These are phyloP conservation scores for Drechmeria coniospora DNA, from an alignment of 2,329 filamentous ascomycete species.

Conservation along the genomic window DNA sequence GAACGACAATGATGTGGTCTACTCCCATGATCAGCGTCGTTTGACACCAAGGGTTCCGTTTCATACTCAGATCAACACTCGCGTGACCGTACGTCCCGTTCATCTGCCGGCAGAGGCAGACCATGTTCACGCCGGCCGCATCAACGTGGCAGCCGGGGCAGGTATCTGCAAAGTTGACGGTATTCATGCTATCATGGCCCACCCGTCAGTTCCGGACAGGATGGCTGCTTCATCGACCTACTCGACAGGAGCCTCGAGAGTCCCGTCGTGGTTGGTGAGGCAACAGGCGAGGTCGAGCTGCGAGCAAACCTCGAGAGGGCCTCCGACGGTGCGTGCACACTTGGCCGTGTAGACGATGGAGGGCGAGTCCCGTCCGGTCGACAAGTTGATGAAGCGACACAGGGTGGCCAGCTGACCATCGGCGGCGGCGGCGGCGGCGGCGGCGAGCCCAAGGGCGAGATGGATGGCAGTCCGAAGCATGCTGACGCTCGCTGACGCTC, in stretches of 20 bases:
- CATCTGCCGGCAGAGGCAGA: conserved; percentile 1
- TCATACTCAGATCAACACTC: conserved; percentile 1
- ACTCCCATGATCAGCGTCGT: neutral
- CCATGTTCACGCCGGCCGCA: neutral
- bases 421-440: neutral
- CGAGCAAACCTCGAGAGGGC: neutral
- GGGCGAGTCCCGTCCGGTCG: neutral
- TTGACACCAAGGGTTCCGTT: neutral
- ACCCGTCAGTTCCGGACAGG: neutral
- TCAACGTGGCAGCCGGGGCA: conserved; percentile 4
- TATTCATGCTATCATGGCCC: neutral
- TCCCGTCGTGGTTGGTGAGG: conserved; percentile 1
- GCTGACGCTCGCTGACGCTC: neutral
- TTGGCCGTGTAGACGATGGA: conserved; percentile 1
- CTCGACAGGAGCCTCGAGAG: neutral
- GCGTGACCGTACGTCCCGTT: neutral
- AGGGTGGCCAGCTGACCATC: conserved; percentile 1
- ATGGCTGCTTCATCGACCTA: neutral
- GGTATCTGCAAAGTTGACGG: neutral
- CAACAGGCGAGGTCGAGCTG: conserved; percentile 1
- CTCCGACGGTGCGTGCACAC: neutral
- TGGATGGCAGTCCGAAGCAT: neutral
- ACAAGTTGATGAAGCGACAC: conserved; percentile 3
- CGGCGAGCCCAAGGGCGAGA: neutral
- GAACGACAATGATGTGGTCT: neutral